phyloP scores from a whole-genome alignment of 148 eudicot species.

The Fagopyrum homotropicum region DNA sequence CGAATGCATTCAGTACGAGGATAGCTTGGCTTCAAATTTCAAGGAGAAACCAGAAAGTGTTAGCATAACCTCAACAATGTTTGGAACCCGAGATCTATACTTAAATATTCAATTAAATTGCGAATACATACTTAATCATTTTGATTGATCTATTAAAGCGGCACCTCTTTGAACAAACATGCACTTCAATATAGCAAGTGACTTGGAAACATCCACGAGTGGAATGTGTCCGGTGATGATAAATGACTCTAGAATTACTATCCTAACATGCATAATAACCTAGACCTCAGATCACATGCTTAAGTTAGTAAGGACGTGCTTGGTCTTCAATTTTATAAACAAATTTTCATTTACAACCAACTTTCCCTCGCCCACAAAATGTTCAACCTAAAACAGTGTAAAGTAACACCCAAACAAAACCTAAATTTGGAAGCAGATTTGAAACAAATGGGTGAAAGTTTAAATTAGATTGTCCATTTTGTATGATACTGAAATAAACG shows the following conservation, averaged over 20 bases:
- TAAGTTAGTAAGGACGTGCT: not conserved
- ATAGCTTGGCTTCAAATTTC: constrained; percentile 64
- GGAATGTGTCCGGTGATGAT: not conserved
- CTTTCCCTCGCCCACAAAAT: no score
- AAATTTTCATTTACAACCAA: no score
- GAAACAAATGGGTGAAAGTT: not conserved
- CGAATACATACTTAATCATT: not conserved
- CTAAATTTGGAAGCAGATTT: not conserved
- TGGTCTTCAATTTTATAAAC: no score
- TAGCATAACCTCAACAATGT: constrained; percentile 5
- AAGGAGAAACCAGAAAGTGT: constrained; percentile 15
- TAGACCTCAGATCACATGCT: not conserved
- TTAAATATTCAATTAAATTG: not conserved
- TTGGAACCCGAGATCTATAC: not conserved
- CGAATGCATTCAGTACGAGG: constrained; percentile 67
- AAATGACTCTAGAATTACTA: not conserved
- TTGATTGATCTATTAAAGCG: not conserved
- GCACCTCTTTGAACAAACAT: not conserved
- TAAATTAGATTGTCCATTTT: not conserved
- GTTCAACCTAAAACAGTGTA: no score
- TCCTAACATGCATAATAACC: not conserved
- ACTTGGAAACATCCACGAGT: not conserved
- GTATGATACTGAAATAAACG: not conserved
- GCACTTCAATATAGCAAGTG: not conserved
- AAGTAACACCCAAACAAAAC: no score